Evolutionary conservation across 805 yeast species (phyloP), one percentile per base, ranked within the genome.

Genomic region (Kluyveromyces aestuarii): DNA sequence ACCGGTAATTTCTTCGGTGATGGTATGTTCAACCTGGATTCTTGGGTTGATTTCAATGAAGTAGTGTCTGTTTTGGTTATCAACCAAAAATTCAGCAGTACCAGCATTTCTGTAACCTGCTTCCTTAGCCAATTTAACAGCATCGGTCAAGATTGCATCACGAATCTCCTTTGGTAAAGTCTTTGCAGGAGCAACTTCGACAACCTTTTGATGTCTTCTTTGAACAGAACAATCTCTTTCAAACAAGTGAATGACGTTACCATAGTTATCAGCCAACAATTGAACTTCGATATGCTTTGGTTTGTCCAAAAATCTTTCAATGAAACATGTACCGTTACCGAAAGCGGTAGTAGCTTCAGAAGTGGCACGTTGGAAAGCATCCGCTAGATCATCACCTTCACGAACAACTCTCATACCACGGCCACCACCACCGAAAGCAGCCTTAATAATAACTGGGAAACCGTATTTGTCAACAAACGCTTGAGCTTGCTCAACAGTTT

Each of bases 381-480:
- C 97, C 42, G 66, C 83, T 51, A 91, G 80, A 67, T 83, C 87
- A 59, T 93, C 99, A 60, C 96, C 97, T 70, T 91, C 96, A 63
- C 95, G 77, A 41, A 91, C 99, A 46, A 91, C 99, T 73, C 99
- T 83, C 98, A 91, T 93, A 79, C 99, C 99, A 72, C 98, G 82
- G 65, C 99, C 99, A 76, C 99, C 99, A 72, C 99, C 99, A 68
- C 99, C 99, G 64, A 86, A 93, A 37, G 99, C 99, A 43, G 99
- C 99, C 72, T 91, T 91, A 72, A 91, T 89, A 70, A 91, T 91
- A 44, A 93, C 98, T 8, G 99, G 99, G 72, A 68, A 90, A 33
- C 99, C 99, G 68, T 91, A 77, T 70, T 88, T 63, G 41, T 72
- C 78, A 37, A 90, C 97, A 63, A 91, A 91, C 8, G 67, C 82